A percentile compares a stretch with the other conserved stretches of the same genome.
phyloP scores from a whole-genome alignment of 2,329 filamentous ascomycete genomes.

The Thermothelomyces thermophilus region DNA sequence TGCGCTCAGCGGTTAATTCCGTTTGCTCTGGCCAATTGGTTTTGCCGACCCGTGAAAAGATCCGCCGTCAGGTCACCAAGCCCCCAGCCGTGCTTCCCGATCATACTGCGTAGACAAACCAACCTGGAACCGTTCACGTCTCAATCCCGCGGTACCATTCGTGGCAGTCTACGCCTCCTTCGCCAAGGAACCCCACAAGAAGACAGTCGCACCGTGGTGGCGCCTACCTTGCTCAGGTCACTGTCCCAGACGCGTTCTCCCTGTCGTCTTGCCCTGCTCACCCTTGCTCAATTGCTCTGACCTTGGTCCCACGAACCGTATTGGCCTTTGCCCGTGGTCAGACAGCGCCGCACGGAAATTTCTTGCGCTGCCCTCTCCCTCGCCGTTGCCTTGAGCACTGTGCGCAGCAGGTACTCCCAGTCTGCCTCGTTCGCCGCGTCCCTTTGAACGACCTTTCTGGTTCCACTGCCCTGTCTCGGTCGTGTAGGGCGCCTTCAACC shows the following conservation, averaged over 20 bases:
- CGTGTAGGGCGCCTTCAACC: conserved; percentile 20
- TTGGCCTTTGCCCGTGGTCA: conserved; percentile 15
- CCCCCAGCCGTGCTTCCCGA: conserved; percentile 4
- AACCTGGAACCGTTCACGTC: neutral
- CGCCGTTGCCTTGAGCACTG: conserved; percentile 12
- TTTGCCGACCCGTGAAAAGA: conserved; percentile 10
- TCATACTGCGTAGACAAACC: conserved; percentile 6
- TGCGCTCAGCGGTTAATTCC: conserved; percentile 4
- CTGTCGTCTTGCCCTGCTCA: conserved; percentile 14
- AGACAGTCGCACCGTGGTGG: conserved; percentile 20
- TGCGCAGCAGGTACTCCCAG: conserved; percentile 9
- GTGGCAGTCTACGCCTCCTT: conserved; percentile 11
- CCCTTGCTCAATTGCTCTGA: conserved; percentile 14
- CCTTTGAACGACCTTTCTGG: conserved; percentile 4
- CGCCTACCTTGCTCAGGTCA: conserved; percentile 13
- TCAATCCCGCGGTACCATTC: conserved; percentile 15
- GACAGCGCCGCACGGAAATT: conserved; percentile 17
- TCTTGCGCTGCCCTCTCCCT: conserved; percentile 17
- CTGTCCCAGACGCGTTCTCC: conserved; percentile 19
- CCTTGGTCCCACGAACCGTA: conserved; percentile 11
- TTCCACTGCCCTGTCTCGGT: conserved; percentile 21
- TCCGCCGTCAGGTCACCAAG: conserved; percentile 2
- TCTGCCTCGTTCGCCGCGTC: neutral
- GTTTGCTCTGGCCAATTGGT: conserved; percentile 3
- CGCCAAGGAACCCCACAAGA: conserved; percentile 19